phyloP scores from a whole-genome alignment of 805 yeast genomes.

The Lipomyces lipofer region DNA sequence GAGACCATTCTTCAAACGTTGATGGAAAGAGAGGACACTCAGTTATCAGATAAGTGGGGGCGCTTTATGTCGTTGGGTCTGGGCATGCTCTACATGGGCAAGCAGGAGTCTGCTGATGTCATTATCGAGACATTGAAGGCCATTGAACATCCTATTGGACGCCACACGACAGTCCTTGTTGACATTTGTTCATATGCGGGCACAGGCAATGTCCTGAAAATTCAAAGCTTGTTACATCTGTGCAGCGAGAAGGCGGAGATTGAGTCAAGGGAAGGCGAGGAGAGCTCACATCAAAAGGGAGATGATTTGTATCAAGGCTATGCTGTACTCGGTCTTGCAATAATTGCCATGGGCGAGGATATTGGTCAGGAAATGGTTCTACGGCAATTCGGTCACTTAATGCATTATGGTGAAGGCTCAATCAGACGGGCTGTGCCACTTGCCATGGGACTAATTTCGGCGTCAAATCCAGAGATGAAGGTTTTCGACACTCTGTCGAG shows the following conservation, averaged over 20 bases:
- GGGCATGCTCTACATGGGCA: conserved; percentile 89
- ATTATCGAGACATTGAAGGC: conserved; percentile 92
- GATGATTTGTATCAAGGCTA: conserved; percentile 73
- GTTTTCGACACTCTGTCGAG: conserved; percentile 95
- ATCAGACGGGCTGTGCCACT: conserved; percentile 93
- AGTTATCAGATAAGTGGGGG: conserved; percentile 81
- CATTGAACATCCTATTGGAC: conserved; percentile 89
- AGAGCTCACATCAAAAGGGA: conserved; percentile 42
- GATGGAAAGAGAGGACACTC: conserved; percentile 77
- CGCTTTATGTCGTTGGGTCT: conserved; percentile 88
- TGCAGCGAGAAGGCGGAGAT: conserved; percentile 45
- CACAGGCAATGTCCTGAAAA: conserved; percentile 93
- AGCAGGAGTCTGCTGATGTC: conserved; percentile 83
- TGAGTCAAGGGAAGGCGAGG: conserved; percentile 43
- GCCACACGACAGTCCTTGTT: conserved; percentile 83
- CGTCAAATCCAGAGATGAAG: conserved; percentile 94
- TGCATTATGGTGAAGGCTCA: conserved; percentile 94
- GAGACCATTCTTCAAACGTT: conserved; percentile 88
- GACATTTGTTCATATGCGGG: conserved; percentile 95
- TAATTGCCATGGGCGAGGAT: conserved; percentile 96
- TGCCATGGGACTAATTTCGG: conserved; percentile 94
- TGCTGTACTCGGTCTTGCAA: conserved; percentile 91
- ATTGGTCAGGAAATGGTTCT: conserved; percentile 96
- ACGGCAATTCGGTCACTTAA: conserved; percentile 94
- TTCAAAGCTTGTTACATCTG: conserved; percentile 86